Evolutionary conservation across 2,329 filamentous ascomycete species (phyloP), one percentile per base, ranked within the genome.

Genomic region (Ascomycota sp.): DNA sequence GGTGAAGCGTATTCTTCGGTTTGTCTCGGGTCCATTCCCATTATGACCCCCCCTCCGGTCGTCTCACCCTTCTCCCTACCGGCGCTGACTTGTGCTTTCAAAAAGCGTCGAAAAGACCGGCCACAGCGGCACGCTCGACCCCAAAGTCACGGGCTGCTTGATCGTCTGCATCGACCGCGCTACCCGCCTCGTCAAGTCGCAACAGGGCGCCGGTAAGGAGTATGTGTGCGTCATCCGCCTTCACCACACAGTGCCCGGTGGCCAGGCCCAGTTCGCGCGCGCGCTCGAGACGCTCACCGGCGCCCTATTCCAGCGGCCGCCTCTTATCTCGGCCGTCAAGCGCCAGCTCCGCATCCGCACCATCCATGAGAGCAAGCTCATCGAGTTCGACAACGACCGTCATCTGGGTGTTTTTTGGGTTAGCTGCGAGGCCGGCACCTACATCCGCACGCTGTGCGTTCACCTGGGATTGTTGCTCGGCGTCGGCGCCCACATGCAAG

Each of bases 331-430:
- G 20, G 89, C 89, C 48, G 89, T 98, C 55, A 98, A 98, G 76
- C 76, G 89, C 47, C 86, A 95, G 63, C 72, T 98, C 37, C 85
- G 89, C 68, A 92, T 98, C 57, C 75, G 89, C 58, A 94, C 86
- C 38, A 93, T 98, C 44, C 79, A 95, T 63, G 83, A 95, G 60
- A 91, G 77, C 70, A 92, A 91, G 63, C 66, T 95, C 32, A 72
- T 82, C 51, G 89, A 98, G 63, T 98, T 95, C 51, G 89, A 98
- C 63, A 95, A 98, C 51, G 86, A 95, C 48, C 75, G 89, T 45
- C 85, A 95, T 55, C 69, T 98, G 23, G 89, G 80, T 55, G 86
- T 95, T 33, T 98, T 98, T 69, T 95, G 89, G 86, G 89, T 95
- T 44, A 92, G 82, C 59, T 98, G 89, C 57, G 89, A 98, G 60